Evolutionary conservation across 179 eudicot species (phyloP).

Genomic region (Amaranthus tricolor): DNA sequence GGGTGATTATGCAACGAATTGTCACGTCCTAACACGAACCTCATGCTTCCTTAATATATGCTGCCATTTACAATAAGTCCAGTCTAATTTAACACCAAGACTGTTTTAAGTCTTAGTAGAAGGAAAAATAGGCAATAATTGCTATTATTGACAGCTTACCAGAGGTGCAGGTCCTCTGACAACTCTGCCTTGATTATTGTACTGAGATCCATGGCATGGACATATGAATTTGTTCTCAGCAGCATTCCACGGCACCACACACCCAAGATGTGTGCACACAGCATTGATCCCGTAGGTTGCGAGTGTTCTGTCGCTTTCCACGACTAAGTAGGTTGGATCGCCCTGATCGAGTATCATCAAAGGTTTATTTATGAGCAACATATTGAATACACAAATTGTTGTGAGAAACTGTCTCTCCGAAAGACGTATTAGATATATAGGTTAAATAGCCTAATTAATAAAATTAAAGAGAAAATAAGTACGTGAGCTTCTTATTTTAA

Average conservation of each 20-base stretch:
- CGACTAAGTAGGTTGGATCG: slow-evolving; percentile 94
- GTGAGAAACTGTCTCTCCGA: background rate
- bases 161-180: slow-evolving; percentile 96
- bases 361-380: background rate
- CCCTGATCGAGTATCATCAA: slow-evolving; percentile 46
- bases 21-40: too few relatives aligned
- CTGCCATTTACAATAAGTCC: too few relatives aligned
- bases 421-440: too few relatives aligned
- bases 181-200: slow-evolving; percentile 88
- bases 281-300: slow-evolving; percentile 91
- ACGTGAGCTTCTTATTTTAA: too few relatives aligned
- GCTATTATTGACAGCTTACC: slow-evolving; percentile 35
- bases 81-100: too few relatives aligned
- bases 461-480: too few relatives aligned
- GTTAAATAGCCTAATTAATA: too few relatives aligned
- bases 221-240: slow-evolving; percentile 97
- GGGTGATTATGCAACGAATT: too few relatives aligned
- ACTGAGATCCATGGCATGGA: slow-evolving; percentile 98
- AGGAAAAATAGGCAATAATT: background rate
- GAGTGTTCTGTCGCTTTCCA: slow-evolving; percentile 80
- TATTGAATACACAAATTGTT: background rate
- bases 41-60: too few relatives aligned
- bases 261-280: slow-evolving; percentile 95
- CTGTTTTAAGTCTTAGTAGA: too few relatives aligned
- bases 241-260: slow-evolving; percentile 82